These are phyloP conservation scores for Tolypocladium sp. DNA, from an alignment of 2,329 filamentous ascomycete species.

Conservation along the genomic window DNA sequence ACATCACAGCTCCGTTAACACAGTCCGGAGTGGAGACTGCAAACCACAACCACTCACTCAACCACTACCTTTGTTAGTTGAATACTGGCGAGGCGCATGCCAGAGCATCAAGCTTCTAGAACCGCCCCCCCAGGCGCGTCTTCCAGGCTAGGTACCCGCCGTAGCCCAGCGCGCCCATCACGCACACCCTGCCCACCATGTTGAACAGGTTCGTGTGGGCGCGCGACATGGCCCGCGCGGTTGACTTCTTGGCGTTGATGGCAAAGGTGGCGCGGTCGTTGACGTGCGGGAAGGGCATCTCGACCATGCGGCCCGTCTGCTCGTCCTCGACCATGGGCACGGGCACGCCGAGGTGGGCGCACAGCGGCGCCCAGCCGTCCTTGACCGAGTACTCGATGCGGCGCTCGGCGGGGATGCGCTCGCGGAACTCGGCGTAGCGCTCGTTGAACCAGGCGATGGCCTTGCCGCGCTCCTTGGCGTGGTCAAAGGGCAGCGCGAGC, in stretches of 20 bases:
- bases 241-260: constrained; percentile 3
- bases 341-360: constrained; percentile 25
- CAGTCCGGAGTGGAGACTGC: not conserved
- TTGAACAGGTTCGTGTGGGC: constrained; percentile 15
- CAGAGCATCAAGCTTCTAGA: not conserved
- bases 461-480: constrained; percentile 23
- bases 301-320: constrained; percentile 17
- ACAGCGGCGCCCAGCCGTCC: constrained; percentile 32
- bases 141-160: constrained; percentile 19
- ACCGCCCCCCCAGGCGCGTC: constrained; percentile 13
- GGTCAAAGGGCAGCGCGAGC: constrained; percentile 18
- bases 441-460: constrained; percentile 26
- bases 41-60: not conserved
- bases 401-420: constrained; percentile 20
- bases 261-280: constrained; percentile 20
- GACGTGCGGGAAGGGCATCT: constrained; percentile 21
- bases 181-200: constrained; percentile 12
- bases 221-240: constrained; percentile 7
- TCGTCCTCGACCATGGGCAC: constrained; percentile 23
- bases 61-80: not conserved
- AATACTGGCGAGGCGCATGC: too few species aligned
- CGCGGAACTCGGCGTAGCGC: constrained; percentile 26
- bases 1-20: not conserved
- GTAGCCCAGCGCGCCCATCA: constrained; percentile 16
- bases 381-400: constrained; percentile 28